These are phyloP conservation scores for Geotrichum macrosporum DNA, from an alignment of 1,139 yeast species.

Conservation along the genomic window DNA sequence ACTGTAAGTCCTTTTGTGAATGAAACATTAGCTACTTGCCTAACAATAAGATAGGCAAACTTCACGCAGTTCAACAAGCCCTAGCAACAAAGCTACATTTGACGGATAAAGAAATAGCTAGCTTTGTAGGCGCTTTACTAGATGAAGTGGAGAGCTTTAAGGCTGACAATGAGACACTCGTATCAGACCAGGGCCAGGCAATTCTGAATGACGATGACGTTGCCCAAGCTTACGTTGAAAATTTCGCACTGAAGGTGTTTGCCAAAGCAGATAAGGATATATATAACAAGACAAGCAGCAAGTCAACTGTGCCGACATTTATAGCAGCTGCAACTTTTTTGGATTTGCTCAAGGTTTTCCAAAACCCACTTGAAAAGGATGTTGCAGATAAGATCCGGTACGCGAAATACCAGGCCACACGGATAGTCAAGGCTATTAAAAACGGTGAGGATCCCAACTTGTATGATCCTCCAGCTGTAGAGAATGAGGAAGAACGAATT, in stretches of 20 bases:
- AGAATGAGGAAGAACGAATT: conserved; percentile 13
- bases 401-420: conserved; percentile 55
- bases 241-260: conserved; percentile 60
- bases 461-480: conserved; percentile 26
- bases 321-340: conserved; percentile 50
- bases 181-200: conserved; percentile 41
- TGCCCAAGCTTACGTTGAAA: conserved; percentile 55
- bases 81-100: conserved; percentile 56
- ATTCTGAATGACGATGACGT: conserved; percentile 55
- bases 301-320: conserved; percentile 45
- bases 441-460: conserved; percentile 52
- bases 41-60: conserved; percentile 26
- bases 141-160: conserved; percentile 60
- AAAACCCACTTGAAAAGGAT: conserved; percentile 31
- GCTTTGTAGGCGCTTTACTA: conserved; percentile 54
- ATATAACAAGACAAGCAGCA: conserved; percentile 33
- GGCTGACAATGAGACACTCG: conserved; percentile 30
- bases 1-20: neutral
- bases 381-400: conserved; percentile 46
- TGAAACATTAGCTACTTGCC: neutral
- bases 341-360: conserved; percentile 44
- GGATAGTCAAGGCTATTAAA: conserved; percentile 48
- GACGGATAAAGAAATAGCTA: conserved; percentile 49
- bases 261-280: conserved; percentile 50
- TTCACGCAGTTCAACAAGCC: conserved; percentile 65